These are phyloP conservation scores for Lecanoromycetidae sp. DNA, from an alignment of 2,329 filamentous ascomycete species.

Conservation along the genomic window DNA sequence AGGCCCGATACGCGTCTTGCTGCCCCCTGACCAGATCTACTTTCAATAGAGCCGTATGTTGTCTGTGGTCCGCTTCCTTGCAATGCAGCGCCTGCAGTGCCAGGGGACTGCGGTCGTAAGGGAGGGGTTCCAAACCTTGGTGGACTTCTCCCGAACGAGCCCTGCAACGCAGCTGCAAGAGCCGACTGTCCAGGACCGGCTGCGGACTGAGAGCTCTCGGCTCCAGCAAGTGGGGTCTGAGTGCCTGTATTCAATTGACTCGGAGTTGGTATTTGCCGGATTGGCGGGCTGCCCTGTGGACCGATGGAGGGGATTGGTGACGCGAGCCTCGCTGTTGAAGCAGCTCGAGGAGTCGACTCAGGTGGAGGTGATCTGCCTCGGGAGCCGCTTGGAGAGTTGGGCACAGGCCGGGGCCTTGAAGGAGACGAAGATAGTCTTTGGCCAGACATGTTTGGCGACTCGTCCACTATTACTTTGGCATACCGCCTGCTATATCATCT, in stretches of 20 bases:
- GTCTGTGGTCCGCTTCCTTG: constrained; percentile 47
- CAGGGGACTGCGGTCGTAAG: constrained; percentile 46
- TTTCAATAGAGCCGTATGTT: constrained; percentile 78
- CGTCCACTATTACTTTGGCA: not conserved
- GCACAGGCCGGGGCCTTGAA: constrained; percentile 21
- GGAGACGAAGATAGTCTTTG: constrained; percentile 29
- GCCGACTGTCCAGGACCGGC: constrained; percentile 76
- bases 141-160: constrained; percentile 48
- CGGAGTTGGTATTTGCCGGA: constrained; percentile 38
- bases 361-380: constrained; percentile 28
- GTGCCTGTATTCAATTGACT: constrained; percentile 35
- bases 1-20: constrained; percentile 38
- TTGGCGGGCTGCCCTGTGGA: constrained; percentile 31
- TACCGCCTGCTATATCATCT: not conserved
- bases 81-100: constrained; percentile 34
- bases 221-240: constrained; percentile 53
- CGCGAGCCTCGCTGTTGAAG: constrained; percentile 43
- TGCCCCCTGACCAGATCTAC: constrained; percentile 43
- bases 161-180: constrained; percentile 73
- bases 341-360: constrained; percentile 37
- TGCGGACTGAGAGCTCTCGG: constrained; percentile 44
- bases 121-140: constrained; percentile 35
- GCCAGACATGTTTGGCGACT: constrained; percentile 26
- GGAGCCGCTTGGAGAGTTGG: constrained; percentile 16
- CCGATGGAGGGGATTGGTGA: constrained; percentile 42